Conservation (phyloP, 345 rosid genomes). For the Rhizophora mangle region DNA sequence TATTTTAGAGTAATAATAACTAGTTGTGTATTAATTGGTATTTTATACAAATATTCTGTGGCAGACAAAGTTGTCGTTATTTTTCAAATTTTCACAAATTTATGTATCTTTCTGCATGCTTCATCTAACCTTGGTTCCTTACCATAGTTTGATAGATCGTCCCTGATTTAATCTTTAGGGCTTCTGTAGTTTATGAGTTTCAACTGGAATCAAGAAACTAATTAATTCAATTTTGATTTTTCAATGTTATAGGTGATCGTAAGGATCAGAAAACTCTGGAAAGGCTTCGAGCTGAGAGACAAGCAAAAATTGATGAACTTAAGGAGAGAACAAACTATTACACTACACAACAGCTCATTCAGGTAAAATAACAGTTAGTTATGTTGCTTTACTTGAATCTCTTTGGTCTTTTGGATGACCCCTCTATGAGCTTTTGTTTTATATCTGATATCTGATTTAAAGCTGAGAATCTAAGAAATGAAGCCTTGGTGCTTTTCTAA, state of each 20-base stretch:
- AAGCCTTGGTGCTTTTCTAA: too few species aligned
- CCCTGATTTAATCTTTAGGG: not conserved
- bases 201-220: not conserved
- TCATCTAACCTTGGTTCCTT: not conserved
- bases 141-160: not conserved
- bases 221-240: not conserved
- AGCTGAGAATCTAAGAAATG: too few species aligned
- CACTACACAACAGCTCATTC: constrained; percentile 87
- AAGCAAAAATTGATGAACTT: constrained; percentile 86
- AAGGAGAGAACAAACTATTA: constrained; percentile 94
- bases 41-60: too few species aligned
- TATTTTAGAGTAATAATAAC: too few species aligned
- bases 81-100: too few species aligned
- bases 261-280: constrained; percentile 82
- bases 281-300: constrained; percentile 81
- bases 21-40: too few species aligned
- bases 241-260: constrained; percentile 54
- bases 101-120: not conserved
- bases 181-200: not conserved
- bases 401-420: too few species aligned
- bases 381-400: too few species aligned
- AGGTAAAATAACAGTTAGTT: constrained; percentile 41
- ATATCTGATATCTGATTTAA: too few species aligned
- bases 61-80: too few species aligned
- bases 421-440: too few species aligned